Evolutionary conservation across 805 yeast species (phyloP), one percentile per base, ranked within the genome.

Genomic region (Jamesozyma gamospora): DNA sequence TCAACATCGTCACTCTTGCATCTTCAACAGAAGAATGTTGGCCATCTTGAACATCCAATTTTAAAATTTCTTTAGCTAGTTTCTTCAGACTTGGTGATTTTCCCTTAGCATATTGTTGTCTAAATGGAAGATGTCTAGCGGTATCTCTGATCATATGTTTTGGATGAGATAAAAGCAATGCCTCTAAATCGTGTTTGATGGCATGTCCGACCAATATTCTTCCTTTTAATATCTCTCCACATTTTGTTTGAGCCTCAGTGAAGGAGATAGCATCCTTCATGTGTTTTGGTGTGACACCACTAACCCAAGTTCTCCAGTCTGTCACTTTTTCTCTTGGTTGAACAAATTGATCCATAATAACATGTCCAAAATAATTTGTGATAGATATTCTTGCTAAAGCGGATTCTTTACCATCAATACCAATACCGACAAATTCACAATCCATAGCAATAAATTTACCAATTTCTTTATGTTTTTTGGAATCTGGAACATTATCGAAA

Each of bases 381-480:
- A 88, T 65, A 0, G 96, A 85, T 0, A 87, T 92, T 48, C 96
- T 70, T 0, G 95, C 96, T 13, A 88, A 65, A 1, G 79, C 90
- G 4, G 86, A 77, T 34, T 69, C 75, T 9, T 56, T 43, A 5
- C 94, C 94, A 9, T 77, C 79, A 4, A 72, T 74, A 0, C 95
- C 96, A 2, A 82, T 79, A 10, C 96, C 96, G 2, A 88, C 96
- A 66, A 88, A 87, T 52, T 88, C 97, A 65, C 96, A 87, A 61
- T 88, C 97, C 44, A 88, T 74, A 1, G 95, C 85, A 2, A 87
- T 43, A 49, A 72, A 87, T 51, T 73, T 81, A 1, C 96, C 96
- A 1, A 77, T 65, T 33, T 71, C 69, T 37, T 57, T 62, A 42
- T 70, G 63, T 32, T 52, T 54, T 17, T 50, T 47, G 17, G 21